Percentiles rank a stretch among this genome's conserved stretches.
Evolutionary conservation across 306 rosid species (phyloP).

Genomic region (Sechiopsis laciniata): DNA sequence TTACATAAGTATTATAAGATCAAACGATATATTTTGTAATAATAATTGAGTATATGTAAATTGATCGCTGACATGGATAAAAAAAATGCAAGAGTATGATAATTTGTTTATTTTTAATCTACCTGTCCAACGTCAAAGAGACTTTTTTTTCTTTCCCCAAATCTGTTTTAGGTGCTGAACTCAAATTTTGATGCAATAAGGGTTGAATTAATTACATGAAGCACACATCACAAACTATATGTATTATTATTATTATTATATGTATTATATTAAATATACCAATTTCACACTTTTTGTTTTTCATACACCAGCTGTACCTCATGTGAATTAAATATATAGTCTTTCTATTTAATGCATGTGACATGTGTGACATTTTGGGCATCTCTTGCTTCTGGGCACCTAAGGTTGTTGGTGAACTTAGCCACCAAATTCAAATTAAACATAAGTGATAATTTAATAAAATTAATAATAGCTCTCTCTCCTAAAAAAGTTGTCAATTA

Average conservation of each 20-base stretch:
- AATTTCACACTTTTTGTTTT: neutral
- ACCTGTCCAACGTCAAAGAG: too few relatives aligned
- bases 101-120: too few relatives aligned
- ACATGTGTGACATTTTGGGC: conserved; percentile 21
- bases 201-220: neutral
- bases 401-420: neutral
- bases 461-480: neutral
- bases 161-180: neutral
- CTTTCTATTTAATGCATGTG: conserved; percentile 10
- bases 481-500: neutral
- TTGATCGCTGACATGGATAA: too few relatives aligned
- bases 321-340: neutral
- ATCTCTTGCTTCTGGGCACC: conserved; percentile 26
- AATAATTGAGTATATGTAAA: too few relatives aligned
- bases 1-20: too few relatives aligned
- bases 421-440: neutral
- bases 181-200: neutral
- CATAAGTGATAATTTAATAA: neutral
- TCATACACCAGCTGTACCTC: conserved; percentile 12
- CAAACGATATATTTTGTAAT: too few relatives aligned
- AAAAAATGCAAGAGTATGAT: too few relatives aligned
- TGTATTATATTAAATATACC: neutral
- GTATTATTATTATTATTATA: too few relatives aligned
- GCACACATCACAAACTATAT: neutral
- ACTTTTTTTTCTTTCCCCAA: too few relatives aligned